Percentiles rank a stretch among this genome's conserved stretches.
Conservation (phyloP, 345 rosid species). For the Acer yangbiense region DNA sequence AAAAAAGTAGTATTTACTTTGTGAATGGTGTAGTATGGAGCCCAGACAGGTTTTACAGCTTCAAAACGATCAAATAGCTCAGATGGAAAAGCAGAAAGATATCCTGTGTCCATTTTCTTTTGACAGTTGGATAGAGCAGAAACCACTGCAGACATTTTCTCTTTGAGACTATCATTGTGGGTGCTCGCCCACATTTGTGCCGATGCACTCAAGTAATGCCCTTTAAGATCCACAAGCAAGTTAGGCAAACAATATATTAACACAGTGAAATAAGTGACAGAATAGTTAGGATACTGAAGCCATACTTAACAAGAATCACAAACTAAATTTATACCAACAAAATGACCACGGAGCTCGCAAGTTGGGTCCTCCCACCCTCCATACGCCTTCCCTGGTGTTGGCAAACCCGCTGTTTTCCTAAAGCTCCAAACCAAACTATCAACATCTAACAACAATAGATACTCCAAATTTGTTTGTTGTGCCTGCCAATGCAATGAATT, state of each 20-base stretch:
- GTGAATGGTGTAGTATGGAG: conserved; percentile 97
- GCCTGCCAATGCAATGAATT: conserved; percentile 66
- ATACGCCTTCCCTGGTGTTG: conserved; percentile 60
- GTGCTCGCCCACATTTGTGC: conserved; percentile 97
- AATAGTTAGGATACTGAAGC: background rate
- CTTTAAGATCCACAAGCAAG: conserved; percentile 44
- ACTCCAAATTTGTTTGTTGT: conserved; percentile 87
- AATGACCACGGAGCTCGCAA: conserved; percentile 89
- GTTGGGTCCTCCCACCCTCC: conserved; percentile 88
- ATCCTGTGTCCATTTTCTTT: conserved; percentile 69
- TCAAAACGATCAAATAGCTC: conserved; percentile 83
- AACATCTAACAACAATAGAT: conserved; percentile 78
- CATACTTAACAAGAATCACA: background rate
- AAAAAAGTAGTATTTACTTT: conserved; percentile 46
- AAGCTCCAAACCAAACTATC: conserved; percentile 86
- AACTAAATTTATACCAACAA: conserved; percentile 60
- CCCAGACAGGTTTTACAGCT: conserved; percentile 86
- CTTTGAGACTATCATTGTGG: conserved; percentile 60
- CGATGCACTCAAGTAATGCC: conserved; percentile 93
- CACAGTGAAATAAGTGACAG: background rate
- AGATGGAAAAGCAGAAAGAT: conserved; percentile 92
- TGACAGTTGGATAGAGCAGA: conserved; percentile 74
- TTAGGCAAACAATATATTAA: background rate
- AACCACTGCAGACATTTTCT: conserved; percentile 72
- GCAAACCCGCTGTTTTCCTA: conserved; percentile 74